These are phyloP conservation scores for Ophiostoma tasmaniense DNA, from an alignment of 2,329 filamentous ascomycete genomes.

Conservation along the genomic window DNA sequence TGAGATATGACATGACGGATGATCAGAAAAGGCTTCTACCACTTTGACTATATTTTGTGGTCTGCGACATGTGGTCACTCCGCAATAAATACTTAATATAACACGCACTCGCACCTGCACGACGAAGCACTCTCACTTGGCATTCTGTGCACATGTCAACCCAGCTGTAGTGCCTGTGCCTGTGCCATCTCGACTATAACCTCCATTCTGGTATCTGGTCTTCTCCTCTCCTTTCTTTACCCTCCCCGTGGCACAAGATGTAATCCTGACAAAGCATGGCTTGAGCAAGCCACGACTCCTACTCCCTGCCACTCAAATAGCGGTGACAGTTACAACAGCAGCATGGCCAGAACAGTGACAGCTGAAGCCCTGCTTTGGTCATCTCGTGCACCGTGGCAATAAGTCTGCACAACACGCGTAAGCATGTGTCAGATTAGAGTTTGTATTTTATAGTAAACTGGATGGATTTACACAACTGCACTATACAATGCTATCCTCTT, in stretches of 20 bases:
- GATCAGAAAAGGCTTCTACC: not conserved
- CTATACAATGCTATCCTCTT: not conserved
- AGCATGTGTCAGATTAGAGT: not conserved
- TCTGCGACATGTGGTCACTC: not conserved
- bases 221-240: no score
- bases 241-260: not conserved
- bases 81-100: not conserved
- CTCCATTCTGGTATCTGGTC: not conserved
- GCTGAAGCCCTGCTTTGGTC: slow-evolving; percentile 2
- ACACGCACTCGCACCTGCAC: not conserved
- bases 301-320: not conserved
- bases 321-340: not conserved
- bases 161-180: not conserved
- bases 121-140: not conserved
- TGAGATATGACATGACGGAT: not conserved
- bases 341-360: not conserved
- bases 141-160: not conserved
- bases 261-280: not conserved
- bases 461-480: not conserved
- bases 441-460: not conserved
- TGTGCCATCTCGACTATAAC: not conserved
- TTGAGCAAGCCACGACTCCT: not conserved
- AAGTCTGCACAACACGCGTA: not conserved
- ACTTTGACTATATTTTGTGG: not conserved
- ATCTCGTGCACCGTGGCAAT: not conserved